Evolutionary conservation across 805 yeast genomes (phyloP), one percentile per base, ranked within the genome.

Genomic region (Pichia paraexigua): DNA sequence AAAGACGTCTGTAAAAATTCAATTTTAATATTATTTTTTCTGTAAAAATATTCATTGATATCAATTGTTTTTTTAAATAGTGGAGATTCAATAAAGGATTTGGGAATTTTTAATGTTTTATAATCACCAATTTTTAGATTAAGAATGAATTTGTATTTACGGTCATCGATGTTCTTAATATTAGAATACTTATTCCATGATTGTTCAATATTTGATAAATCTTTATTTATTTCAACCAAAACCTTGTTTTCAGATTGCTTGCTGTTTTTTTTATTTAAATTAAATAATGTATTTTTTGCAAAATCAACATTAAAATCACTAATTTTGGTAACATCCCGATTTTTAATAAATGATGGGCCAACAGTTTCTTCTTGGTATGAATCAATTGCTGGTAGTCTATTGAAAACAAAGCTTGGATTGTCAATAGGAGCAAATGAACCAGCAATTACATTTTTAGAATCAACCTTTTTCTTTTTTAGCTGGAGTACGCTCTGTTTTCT

Each of bases 341-440:
- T 27, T 4, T 17, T 21, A 5, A 46, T 4, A 12, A 20, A 4
- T 3, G n/a, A 15, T 10, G 46, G 43, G 5, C 25, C 30, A 3
- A 47, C 20, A 12, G 47, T 55, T 48, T 66, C 71, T 11, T 64
- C 43, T 46, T 66, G 68, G 5, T 62, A 57, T 1, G 70, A 61
- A 1, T 68, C 67, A 11, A 51, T 25, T 18, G 60, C 50, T 11
- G 56, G 48, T 13, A 54, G 43, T 46, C 68, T 56, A 35, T 60
- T 56, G 43, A 60, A 60, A 42, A 58, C 53, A 51, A 60, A 65
- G 12, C 43, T 42, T 7, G 50, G 27, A 25, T 49, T 40, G 10
- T 42, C 13, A 9, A 46, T 35, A 2, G 57, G 57, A 4, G 53
- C 55, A 48, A 41, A 55, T 2, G 47, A 45, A 7, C 22, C 37